Base-by-base conservation (phyloP, 352 stramenopile species). In the Pythium chondricola region DNA sequence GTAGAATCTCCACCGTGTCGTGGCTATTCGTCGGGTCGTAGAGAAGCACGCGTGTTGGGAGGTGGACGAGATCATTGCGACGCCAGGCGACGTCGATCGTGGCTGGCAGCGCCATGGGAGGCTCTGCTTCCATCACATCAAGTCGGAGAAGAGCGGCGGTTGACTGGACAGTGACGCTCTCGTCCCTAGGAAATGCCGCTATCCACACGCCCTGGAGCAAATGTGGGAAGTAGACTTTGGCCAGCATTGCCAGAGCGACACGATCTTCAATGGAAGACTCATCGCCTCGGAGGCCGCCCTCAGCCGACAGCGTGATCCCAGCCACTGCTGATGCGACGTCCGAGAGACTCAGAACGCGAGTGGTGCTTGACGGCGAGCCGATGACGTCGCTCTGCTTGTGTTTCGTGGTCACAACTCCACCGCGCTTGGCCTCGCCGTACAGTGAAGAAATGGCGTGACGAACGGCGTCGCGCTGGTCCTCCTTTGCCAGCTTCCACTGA, bases 401-500 rank as follows among this genome's bases (percentile, higher is more conserved):
- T 55, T 41, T 48, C 27, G 3, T 54, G 36, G 4, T 60, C 11
- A 3, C 56, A 48, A 21, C 20, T 10, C 18, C 25, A 18, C 21
- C 18, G 20, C 20, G 16, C 14, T 35, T 37, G n/a, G 17, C 6
- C 18, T 43, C n/a, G 33, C 11, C 9, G 16, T 14, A 11, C 13
- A 48, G 21, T 11, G 35, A 16, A 17, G 32, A 22, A 31, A 63
- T 38, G 5, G 37, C 42, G 13, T 44, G 48, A 8, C 61, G 43
- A 0, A 69, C 5, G 5, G 76, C 58, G 4, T 29, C 21, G 14
- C 60, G 52, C 3, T 61, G 31, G 4, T 60, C 48, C 14, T 61
- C 27, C 43, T 64, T 65, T 1, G 42, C 53, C 2, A 64, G 58
- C n/a, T 65, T 76, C 69, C 69, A 82, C 26, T 78, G 56, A 21